Evolutionary conservation across 1,284 basidiomycete genomes (phyloP), one percentile per base, ranked within the genome.

Genomic region (Ganoderma lucidum): DNA sequence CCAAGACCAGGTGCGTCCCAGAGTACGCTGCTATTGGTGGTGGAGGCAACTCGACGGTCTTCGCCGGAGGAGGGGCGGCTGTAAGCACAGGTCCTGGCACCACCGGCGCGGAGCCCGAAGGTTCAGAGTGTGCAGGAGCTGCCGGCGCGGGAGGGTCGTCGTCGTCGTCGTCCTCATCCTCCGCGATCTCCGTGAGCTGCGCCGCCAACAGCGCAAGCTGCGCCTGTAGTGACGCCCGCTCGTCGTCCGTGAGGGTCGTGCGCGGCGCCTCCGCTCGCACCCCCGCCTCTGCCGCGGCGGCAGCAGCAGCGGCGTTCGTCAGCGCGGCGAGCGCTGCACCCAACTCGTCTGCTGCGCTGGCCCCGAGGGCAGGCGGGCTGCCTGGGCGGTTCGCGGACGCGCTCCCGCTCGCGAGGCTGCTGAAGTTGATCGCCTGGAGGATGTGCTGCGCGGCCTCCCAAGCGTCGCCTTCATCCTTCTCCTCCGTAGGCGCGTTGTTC

Each of bases 371-470:
- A 14, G 30, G 39, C 55, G 65, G 30, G 45, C 35, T 48, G 30
- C 42, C 41, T 28, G 58, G 39, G n/a, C 30, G 55, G 17, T 56
- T 15, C 1, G 48, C 14, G 28, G 55, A 69, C 56, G n/a, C 64
- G 51, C 10, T 9, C 62, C 66, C 64, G 75, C 15, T 12, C 66
- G 74, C 53, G 90, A 77, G 41, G 80, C 82, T 45, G 4, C 86
- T 87, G 73, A 92, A 91, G 77, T 93, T 92, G 81, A 93, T 92
- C 3, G 90, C 89, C 75, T 90, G 88, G 65, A 93, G 82, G 62
- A 93, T 93, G 72, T 87, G 90, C 74, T 93, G 90, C 19, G 92
- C 92, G 0, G 92, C 91, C 75, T 90, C 87, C 85, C 90, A 93
- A 17, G 89, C 88, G 69, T 90, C 88, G 64, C 83, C 73, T 48